Percentiles rank a stretch among this genome's conserved stretches.
phyloP scores from a whole-genome alignment of 208 protist species.

The Angomonas deanei region DNA sequence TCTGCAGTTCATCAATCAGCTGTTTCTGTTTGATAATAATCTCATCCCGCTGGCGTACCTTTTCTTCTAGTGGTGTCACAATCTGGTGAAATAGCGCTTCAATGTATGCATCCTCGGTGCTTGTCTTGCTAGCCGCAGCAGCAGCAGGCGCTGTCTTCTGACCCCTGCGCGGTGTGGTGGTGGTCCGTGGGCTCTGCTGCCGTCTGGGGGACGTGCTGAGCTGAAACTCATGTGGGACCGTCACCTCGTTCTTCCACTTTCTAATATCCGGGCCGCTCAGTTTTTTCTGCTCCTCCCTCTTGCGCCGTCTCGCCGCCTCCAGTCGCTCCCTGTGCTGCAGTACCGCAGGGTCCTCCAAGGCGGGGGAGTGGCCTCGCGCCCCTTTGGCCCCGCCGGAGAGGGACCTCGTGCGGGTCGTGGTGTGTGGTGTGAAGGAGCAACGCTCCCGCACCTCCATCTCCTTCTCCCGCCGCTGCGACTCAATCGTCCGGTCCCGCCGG shows the following conservation, averaged over 20 bases:
- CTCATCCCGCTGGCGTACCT: slow-evolving; percentile 13
- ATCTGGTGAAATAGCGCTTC: slow-evolving; percentile 4
- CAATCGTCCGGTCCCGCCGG: slow-evolving; percentile 16
- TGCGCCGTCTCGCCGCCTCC: slow-evolving; percentile 26
- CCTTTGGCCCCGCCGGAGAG: background rate
- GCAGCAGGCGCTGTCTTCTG: background rate
- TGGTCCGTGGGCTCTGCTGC: slow-evolving; percentile 24
- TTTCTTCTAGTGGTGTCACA: slow-evolving; percentile 13
- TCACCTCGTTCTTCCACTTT: slow-evolving; percentile 29
- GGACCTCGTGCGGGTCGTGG: background rate
- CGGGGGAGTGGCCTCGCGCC: background rate
- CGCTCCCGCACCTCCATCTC: slow-evolving; percentile 13
- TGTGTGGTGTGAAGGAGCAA: slow-evolving; percentile 49
- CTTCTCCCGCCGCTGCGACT: slow-evolving; percentile 19
- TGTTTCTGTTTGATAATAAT: slow-evolving; percentile 18
- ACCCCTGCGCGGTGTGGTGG: background rate
- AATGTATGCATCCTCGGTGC: background rate
- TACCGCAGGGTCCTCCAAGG: slow-evolving; percentile 24
- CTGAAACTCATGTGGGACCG: slow-evolving; percentile 28
- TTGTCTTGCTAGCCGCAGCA: background rate
- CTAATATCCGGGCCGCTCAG: slow-evolving; percentile 14
- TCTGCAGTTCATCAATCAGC: slow-evolving; percentile 24
- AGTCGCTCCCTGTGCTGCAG: slow-evolving; percentile 29
- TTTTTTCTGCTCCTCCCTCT: slow-evolving; percentile 23
- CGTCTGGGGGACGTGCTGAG: slow-evolving; percentile 21